phyloP scores from a whole-genome alignment of 805 yeast genomes.

The Saccharomycopsis microspora region DNA sequence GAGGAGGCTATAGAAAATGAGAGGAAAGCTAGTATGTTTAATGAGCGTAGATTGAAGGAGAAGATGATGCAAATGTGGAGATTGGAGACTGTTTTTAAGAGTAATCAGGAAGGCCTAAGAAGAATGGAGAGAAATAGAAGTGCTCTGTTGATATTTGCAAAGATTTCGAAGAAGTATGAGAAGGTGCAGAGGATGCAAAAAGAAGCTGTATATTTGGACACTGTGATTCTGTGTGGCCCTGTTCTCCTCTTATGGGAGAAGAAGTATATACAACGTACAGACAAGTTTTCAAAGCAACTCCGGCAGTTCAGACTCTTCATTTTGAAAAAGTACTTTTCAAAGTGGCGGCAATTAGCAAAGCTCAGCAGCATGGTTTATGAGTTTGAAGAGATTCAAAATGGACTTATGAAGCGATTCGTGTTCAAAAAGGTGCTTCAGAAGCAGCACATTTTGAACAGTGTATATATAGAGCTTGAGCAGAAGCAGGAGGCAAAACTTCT shows the following conservation, averaged over 20 bases:
- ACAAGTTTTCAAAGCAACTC: background rate
- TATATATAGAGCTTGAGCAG: background rate
- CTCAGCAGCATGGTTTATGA: background rate
- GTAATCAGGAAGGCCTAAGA: background rate
- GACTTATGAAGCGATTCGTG: slow-evolving; percentile 4
- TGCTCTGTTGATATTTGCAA: too few species aligned
- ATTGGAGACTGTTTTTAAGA: background rate
- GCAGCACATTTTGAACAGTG: background rate
- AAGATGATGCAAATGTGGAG: background rate
- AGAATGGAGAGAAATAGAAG: too few species aligned
- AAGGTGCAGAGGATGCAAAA: background rate
- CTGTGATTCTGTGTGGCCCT: slow-evolving; percentile 7
- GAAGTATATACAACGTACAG: background rate
- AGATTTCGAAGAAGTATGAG: background rate
- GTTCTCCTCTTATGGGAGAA: slow-evolving; percentile 4
- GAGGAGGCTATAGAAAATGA: background rate
- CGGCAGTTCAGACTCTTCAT: background rate
- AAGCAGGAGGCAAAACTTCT: background rate
- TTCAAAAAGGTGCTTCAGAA: slow-evolving; percentile 1
- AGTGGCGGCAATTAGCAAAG: slow-evolving; percentile 4
- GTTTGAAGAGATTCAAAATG: slow-evolving; percentile 4
- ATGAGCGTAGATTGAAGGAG: background rate
- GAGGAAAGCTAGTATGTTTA: background rate
- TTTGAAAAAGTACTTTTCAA: background rate
- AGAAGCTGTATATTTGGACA: background rate